Evolutionary conservation across 305 asterid species (phyloP), one percentile per base, ranked within the genome.

Genomic region (Ilex paraguariensis): DNA sequence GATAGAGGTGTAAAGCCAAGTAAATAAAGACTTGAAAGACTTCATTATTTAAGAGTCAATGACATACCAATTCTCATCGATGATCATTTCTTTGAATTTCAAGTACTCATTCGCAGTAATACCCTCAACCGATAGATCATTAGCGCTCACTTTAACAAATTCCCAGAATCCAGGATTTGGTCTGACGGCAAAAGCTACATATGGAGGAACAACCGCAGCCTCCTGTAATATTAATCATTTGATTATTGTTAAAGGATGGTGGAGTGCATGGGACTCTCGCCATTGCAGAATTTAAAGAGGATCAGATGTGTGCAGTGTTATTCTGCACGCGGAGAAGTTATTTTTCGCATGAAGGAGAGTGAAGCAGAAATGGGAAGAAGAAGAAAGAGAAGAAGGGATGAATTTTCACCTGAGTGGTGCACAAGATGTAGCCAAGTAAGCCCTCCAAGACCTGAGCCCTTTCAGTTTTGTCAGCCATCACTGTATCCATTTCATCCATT

Each of bases 81-180:
- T 70, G 3, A 77, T 77, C 76, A 73, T 80, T 82, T 92, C 98
- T 73, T 89, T 89, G 77, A 62, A 89, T 77, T 85, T 90, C 82
- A 92, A 65, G 87, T 82, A 92, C 14, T 92, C 95, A 3, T 82
- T 75, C 14, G 79, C 63, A 13, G 96, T 77, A 60, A 89, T 81
- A 49, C 85, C 88, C 52, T 89, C 96, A 6, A 84, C 97, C 4
- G 97, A 81, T 55, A 92, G 87, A 68, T 92, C 97, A 70, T 75
- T 77, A 3, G 91, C 89, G 60, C 78, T 70, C 21, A 92, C 97
- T 75, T 82, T 92, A 49, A 92, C 89, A 10, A 77, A 82, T 81
- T 89, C 98, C 98, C 98, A 92, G 52, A 78, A 78, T 40, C 98
- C 98, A 0, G 98, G 97, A 63, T 87, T 81, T 3, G 94, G 95